These are phyloP conservation scores for Pleurotus ostreatus DNA, from an alignment of 768 basidiomycete genomes.

Conservation along the genomic window DNA sequence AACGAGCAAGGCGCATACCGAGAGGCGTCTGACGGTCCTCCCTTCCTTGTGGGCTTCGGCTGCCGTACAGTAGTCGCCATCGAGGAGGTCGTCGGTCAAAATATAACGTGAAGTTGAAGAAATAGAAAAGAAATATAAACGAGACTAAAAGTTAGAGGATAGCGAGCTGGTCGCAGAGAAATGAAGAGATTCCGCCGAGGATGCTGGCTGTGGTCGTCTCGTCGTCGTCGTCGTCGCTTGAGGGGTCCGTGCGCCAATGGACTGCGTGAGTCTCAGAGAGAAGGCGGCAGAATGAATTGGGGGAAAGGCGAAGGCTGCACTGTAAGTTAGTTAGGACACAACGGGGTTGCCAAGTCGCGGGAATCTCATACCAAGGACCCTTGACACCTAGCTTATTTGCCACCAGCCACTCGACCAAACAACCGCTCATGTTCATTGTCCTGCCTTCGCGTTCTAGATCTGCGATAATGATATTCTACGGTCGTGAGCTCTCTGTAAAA, in stretches of 20 bases:
- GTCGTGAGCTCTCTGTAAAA: too few species aligned
- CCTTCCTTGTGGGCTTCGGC: conserved; percentile 57
- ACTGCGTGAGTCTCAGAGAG: conserved; percentile 3
- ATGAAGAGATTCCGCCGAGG: conserved; percentile 3
- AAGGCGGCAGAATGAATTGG: conserved; percentile 1
- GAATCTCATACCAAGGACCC: conserved; percentile 2
- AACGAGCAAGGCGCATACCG: conserved; percentile 28
- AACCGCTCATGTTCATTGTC: too few species aligned
- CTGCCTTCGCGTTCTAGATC: too few species aligned
- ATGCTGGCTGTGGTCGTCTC: not conserved
- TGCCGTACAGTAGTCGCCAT: conserved; percentile 69
- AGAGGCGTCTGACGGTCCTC: conserved; percentile 55
- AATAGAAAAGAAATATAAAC: conserved; percentile 6
- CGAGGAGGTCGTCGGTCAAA: conserved; percentile 1
- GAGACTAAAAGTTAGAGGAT: not conserved
- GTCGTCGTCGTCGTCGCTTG: conserved; percentile 3
- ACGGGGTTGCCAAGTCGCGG: conserved; percentile 3
- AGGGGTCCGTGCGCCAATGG: conserved; percentile 5
- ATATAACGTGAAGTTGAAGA: conserved; percentile 5
- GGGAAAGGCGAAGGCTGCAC: not conserved
- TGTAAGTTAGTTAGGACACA: not conserved
- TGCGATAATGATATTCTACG: too few species aligned
- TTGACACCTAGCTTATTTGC: not conserved
- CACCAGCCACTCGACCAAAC: not conserved
- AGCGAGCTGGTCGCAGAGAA: conserved; percentile 9